Conservation (phyloP, 2,329 filamentous ascomycete species). For the Calonectria pteridis region DNA sequence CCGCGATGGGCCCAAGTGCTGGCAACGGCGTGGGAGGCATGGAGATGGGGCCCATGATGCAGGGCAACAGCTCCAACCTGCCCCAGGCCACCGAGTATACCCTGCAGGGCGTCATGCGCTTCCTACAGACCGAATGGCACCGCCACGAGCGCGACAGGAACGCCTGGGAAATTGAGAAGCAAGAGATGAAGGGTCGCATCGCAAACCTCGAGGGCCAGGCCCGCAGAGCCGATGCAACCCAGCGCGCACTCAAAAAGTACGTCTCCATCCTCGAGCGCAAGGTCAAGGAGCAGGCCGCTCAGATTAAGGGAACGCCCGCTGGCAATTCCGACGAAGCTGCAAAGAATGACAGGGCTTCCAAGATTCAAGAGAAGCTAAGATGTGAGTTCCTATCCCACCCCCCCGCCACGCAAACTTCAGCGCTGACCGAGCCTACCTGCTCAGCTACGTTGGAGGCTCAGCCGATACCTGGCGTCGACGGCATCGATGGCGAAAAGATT, state of each 20-base stretch:
- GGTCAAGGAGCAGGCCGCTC: conserved; percentile 83
- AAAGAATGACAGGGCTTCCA: conserved; percentile 64
- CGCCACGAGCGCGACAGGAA: conserved; percentile 97
- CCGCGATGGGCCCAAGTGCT: conserved; percentile 58
- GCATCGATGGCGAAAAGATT: conserved; percentile 59
- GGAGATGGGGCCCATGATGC: conserved; percentile 60
- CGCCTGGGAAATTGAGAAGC: conserved; percentile 98
- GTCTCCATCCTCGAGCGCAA: conserved; percentile 90
- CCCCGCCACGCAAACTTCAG: background rate
- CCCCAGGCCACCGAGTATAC: conserved; percentile 73
- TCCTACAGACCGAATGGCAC: conserved; percentile 99
- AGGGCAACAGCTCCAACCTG: conserved; percentile 61
- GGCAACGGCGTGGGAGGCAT: conserved; percentile 61
- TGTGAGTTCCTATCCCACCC: conserved; percentile 53
- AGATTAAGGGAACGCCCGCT: conserved; percentile 66
- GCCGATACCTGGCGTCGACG: conserved; percentile 58
- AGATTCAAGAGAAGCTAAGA: conserved; percentile 69
- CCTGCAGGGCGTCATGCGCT: conserved; percentile 91
- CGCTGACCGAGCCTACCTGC: conserved; percentile 28
- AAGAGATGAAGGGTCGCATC: conserved; percentile 99
- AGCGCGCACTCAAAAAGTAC: conserved; percentile 91
- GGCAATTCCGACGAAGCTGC: conserved; percentile 56
- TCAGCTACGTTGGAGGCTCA: conserved; percentile 59
- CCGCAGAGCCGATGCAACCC: conserved; percentile 86
- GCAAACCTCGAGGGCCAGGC: conserved; percentile 92